phyloP scores from a whole-genome alignment of 352 stramenopile species.

The Phytopythium kandeliae region DNA sequence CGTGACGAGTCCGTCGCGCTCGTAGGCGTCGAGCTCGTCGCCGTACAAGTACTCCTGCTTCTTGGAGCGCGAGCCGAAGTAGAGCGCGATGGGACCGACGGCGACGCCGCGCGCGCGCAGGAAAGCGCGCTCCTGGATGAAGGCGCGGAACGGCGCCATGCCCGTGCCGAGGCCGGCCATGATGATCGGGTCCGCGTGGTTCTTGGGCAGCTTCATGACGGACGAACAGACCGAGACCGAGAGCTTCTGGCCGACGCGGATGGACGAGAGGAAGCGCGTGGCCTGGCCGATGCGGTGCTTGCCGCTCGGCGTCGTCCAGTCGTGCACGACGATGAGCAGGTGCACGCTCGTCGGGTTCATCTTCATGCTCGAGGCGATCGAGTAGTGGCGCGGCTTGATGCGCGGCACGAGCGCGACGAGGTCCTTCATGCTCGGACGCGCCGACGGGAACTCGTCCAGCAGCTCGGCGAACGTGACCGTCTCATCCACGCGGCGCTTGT shows the following conservation, averaged over 20 bases:
- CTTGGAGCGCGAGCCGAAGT: constrained; percentile 95
- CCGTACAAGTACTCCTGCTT: constrained; percentile 96
- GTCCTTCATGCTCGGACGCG: constrained; percentile 52
- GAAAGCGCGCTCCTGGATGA: constrained; percentile 85
- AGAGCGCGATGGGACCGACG: constrained; percentile 78
- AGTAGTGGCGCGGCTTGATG: constrained; percentile 89
- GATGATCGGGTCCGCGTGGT: constrained; percentile 68
- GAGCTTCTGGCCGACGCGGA: constrained; percentile 44
- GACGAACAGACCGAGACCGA: constrained; percentile 69
- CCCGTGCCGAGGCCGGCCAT: constrained; percentile 84
- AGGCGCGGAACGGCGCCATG: constrained; percentile 82
- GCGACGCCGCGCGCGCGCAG: constrained; percentile 52
- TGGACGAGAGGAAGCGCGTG: constrained; percentile 48
- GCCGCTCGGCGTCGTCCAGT: constrained; percentile 78
- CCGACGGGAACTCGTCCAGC: constrained; percentile 67
- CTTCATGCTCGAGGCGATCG: constrained; percentile 88
- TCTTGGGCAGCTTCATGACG: constrained; percentile 71
- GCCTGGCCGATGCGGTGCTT: constrained; percentile 62
- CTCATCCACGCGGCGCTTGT: constrained; percentile 76
- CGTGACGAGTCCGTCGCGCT: constrained; percentile 76
- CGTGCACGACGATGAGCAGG: constrained; percentile 80
- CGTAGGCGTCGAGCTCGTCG: constrained; percentile 85
- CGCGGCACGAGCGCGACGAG: constrained; percentile 67
- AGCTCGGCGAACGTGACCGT: constrained; percentile 74
- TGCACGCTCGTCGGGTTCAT: constrained; percentile 80